Base-by-base conservation (phyloP, 768 basidiomycete genomes). In the Ramaria sp. region DNA sequence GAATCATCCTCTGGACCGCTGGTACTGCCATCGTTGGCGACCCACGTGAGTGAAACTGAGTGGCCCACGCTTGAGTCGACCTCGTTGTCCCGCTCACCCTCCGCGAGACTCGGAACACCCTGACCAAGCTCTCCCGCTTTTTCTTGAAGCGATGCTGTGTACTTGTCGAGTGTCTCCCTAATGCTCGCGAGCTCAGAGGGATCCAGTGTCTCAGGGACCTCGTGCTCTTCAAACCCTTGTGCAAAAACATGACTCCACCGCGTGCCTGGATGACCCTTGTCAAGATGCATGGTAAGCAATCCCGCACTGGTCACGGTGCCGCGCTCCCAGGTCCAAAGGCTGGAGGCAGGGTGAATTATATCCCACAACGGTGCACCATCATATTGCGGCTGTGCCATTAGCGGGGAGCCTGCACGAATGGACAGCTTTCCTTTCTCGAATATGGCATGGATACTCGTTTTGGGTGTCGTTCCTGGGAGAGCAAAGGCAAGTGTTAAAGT, bases 311-410 rank as follows among this genome's bases (percentile, higher is more conserved):
- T 75, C 48, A 82, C 81, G 4, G 81, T 88, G 58, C 83, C 81
- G 16, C 81, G 76, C 61, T 96, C 92, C 79, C 85, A 95, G 4
- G 90, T 94, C 93, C 92, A 99, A 62, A 88, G 81, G 62, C 88
- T 88, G n/a, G 84, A 76, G 2, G 82, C 77, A 1, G 86, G 70
- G 50, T 80, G 78, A 58, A 99, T 85, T 9, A 70, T 69, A 59
- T 81, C 91, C 95, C 94, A 99, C 2, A 91, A 72, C 24, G 71
- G 68, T 62, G 81, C 79, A 28, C 74, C 70, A 0, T 78, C 75
- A 65, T 83, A 86, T 37, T 66, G 74, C 12, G 87, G 88, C 28
- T 52, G 58, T 70, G 64, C 36, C 13, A 58, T 43, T 8, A 64
- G 52, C 2, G 71, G 58, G n/a, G 67, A 61, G 20, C 67, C 62